Conservation (phyloP, 768 basidiomycete genomes). For the Auricularia cornea region DNA sequence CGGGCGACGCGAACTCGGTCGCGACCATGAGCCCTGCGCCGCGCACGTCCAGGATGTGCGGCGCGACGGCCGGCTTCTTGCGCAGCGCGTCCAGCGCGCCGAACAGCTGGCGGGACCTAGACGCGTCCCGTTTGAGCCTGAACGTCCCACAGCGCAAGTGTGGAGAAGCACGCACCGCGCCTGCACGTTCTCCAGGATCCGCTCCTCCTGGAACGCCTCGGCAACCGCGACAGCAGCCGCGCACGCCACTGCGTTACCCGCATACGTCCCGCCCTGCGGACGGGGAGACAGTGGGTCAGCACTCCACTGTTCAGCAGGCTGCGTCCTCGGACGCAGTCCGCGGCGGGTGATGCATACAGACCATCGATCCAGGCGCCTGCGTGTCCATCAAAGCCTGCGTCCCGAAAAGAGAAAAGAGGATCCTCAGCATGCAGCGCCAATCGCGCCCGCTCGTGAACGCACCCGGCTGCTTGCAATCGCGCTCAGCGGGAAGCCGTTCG, state of each 20-base stretch:
- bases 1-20: constrained; percentile 64
- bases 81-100: constrained; percentile 47
- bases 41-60: constrained; percentile 75
- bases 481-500: constrained; percentile 91
- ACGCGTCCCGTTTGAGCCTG: constrained; percentile 3
- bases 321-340: neutral
- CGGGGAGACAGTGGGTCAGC: too few species aligned
- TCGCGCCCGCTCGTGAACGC: neutral
- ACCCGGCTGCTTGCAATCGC: constrained; percentile 54
- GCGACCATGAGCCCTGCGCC: constrained; percentile 87
- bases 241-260: constrained; percentile 86
- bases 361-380: constrained; percentile 74
- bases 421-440: neutral
- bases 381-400: constrained; percentile 77
- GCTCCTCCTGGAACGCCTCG: constrained; percentile 69
- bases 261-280: constrained; percentile 74
- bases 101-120: constrained; percentile 68
- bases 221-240: constrained; percentile 82
- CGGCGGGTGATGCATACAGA: constrained; percentile 15
- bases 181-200: constrained; percentile 73
- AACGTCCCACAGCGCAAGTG: neutral
- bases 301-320: neutral
- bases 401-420: constrained; percentile 17
- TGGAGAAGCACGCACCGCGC: constrained; percentile 39
- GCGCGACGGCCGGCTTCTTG: constrained; percentile 39